Conservation (phyloP, 306 rosid genomes). For the Cicer pinnatifidum region DNA sequence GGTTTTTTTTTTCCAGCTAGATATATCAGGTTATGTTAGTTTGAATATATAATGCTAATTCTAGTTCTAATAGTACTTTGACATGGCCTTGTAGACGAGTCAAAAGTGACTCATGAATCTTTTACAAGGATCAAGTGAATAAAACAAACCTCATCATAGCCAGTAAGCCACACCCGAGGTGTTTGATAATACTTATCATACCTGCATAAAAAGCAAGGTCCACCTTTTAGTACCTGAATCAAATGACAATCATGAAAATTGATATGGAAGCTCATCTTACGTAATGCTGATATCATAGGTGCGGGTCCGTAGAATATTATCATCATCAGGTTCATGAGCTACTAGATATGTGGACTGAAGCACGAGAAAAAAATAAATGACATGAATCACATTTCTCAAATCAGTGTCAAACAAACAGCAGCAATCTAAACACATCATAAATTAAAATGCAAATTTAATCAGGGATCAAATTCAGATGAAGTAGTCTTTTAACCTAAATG, state of each 20-base stretch:
- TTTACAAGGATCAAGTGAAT: conserved; percentile 32
- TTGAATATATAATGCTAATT: conserved; percentile 1
- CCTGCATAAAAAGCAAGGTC: conserved; percentile 53
- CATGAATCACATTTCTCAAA: conserved; percentile 41
- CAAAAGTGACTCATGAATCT: conserved; percentile 20
- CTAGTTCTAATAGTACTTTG: neutral
- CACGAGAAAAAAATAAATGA: conserved; percentile 35
- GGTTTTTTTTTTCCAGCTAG: neutral
- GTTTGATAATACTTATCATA: conserved; percentile 98
- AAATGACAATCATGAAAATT: conserved; percentile 30
- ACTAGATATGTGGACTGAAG: conserved; percentile 70
- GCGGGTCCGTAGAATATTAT: conserved; percentile 87
- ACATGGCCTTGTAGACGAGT: conserved; percentile 8
- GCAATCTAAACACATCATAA: conserved; percentile 23
- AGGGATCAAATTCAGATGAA: conserved; percentile 31
- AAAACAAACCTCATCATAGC: conserved; percentile 85
- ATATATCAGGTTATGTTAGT: conserved; percentile 6
- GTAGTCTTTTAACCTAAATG: neutral
- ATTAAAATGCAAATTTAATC: conserved; percentile 13
- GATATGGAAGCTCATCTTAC: conserved; percentile 58
- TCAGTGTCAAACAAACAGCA: conserved; percentile 34
- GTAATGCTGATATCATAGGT: conserved; percentile 94
- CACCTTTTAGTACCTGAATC: conserved; percentile 29
- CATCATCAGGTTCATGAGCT: conserved; percentile 91
- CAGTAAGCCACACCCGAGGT: conserved; percentile 99